phyloP scores from a whole-genome alignment of 495 filamentous ascomycete species.

The Symbiotaphrina buchneri region DNA sequence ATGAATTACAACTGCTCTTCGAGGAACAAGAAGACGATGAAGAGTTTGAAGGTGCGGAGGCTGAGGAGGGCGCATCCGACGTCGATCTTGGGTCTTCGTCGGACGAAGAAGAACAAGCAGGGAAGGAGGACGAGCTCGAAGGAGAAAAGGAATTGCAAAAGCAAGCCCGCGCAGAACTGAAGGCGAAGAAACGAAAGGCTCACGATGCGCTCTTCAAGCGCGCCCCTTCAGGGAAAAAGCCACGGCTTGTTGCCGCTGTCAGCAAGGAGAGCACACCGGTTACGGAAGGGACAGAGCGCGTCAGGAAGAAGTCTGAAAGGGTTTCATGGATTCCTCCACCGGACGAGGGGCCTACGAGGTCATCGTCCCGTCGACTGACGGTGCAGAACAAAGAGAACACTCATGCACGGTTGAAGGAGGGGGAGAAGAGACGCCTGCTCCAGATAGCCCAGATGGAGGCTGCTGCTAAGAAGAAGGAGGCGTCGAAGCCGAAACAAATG shows the following conservation, averaged over 20 bases:
- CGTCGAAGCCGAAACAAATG: conserved; percentile 55
- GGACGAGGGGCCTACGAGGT: conserved; percentile 59
- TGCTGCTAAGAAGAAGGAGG: conserved; percentile 49
- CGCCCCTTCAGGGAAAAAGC: conserved; percentile 29
- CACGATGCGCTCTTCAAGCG: conserved; percentile 27
- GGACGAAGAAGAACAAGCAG: conserved; percentile 53
- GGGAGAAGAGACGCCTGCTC: conserved; percentile 55
- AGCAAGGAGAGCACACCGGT: conserved; percentile 5
- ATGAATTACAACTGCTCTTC: conserved; percentile 61
- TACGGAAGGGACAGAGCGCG: conserved; percentile 28
- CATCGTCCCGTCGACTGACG: conserved; percentile 65
- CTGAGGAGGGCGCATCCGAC: too few relatives aligned
- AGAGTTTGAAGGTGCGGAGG: conserved; percentile 38
- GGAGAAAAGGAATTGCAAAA: conserved; percentile 42
- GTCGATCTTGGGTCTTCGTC: too few relatives aligned
- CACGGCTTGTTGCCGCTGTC: conserved; percentile 30
- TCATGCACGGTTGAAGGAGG: conserved; percentile 61
- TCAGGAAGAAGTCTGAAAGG: conserved; percentile 86
- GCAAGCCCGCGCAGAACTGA: conserved; percentile 21
- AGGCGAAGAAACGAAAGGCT: conserved; percentile 53
- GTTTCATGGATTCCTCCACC: conserved; percentile 66
- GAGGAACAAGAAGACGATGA: conserved; percentile 72
- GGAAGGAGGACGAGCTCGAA: conserved; percentile 37
- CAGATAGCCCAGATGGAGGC: conserved; percentile 75
- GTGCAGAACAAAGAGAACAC: conserved; percentile 67